Base-by-base conservation (phyloP, 148 eudicot genomes). In the Vaccinium darrowii region DNA sequence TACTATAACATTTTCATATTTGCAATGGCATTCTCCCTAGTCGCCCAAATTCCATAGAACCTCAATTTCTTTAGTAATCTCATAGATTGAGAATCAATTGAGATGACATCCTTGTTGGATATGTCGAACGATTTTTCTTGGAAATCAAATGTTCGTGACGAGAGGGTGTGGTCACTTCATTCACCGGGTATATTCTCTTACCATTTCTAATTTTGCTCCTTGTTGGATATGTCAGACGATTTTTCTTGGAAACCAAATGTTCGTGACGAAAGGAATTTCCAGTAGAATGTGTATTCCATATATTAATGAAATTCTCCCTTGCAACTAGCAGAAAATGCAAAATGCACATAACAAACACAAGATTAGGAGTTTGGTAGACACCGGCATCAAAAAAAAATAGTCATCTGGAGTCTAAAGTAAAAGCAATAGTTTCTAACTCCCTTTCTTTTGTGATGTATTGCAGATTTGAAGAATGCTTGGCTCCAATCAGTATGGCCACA, bases 381-480 rank as follows among this genome's bases (percentile, higher is more conserved):
- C 33, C 33, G 1, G 36, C 36, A 2, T 33, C 0, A n/a, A 33
- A 33, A 33, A 33, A 33, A 33, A 33, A 33, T 33, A 33, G 36
- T 1, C 3, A 33, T 33, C 2, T 33, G 36, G 36, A 33, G 36
- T 33, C 36, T 33, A 33, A 33, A 33, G 36, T 33, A 33, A 33
- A 33, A 33, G 36, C 36, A 33, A 33, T 33, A 33, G 36, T 33
- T 13, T 65, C 14, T 10, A 65, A 77, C 65, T 78, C 49, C 47
- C 51, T 65, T 82, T 30, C 4, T 84, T 65, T 87, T 85, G 1
- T 83, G 25, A 76, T 76, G 21, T 30, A 25, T 84, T 84, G 77
- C 93, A 95, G 95, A 86, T 86, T 57, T 84, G 36, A 78, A 85
- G 84, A 76, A 85, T 78, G 82, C 83, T 81, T 82, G 88, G 73